Conservation (phyloP, 2,329 filamentous ascomycete species). For the Madurella fahalii region DNA sequence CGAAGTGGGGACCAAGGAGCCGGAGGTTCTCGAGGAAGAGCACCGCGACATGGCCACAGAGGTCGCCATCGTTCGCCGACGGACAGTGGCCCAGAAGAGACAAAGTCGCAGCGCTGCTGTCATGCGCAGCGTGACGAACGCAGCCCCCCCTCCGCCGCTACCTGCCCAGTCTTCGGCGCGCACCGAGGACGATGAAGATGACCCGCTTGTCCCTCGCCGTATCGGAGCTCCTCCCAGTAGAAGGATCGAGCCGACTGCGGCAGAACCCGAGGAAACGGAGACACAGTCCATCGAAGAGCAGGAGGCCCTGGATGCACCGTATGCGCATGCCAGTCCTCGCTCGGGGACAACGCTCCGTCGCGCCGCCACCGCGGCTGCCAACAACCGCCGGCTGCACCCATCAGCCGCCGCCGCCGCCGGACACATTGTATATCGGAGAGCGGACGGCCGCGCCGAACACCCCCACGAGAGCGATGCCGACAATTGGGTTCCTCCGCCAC, state of each 20-base stretch:
- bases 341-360: constrained; percentile 67
- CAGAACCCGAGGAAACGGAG: constrained; percentile 38
- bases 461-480: constrained; percentile 85
- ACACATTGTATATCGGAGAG: constrained; percentile 60
- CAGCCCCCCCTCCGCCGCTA: constrained; percentile 32
- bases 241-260: constrained; percentile 10
- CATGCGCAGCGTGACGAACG: constrained; percentile 47
- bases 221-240: constrained; percentile 35
- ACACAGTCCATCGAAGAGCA: constrained; percentile 51
- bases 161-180: constrained; percentile 23
- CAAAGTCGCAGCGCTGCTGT: constrained; percentile 45
- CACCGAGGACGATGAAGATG: constrained; percentile 41
- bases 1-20: constrained; percentile 67
- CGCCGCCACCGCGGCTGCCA: constrained; percentile 71
- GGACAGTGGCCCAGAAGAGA: constrained; percentile 64
- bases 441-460: constrained; percentile 66
- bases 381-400: constrained; percentile 64
- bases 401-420: constrained; percentile 50
- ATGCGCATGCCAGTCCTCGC: constrained; percentile 67
- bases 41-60: constrained; percentile 70
- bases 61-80: constrained; percentile 71
- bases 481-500: constrained; percentile 82
- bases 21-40: constrained; percentile 69
- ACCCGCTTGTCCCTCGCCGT: constrained; percentile 50
- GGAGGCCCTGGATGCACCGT: constrained; percentile 65